Evolutionary conservation across 78 protist species (phyloP), one percentile per base, ranked within the genome.

Genomic region (Diacronema lutheri): DNA sequence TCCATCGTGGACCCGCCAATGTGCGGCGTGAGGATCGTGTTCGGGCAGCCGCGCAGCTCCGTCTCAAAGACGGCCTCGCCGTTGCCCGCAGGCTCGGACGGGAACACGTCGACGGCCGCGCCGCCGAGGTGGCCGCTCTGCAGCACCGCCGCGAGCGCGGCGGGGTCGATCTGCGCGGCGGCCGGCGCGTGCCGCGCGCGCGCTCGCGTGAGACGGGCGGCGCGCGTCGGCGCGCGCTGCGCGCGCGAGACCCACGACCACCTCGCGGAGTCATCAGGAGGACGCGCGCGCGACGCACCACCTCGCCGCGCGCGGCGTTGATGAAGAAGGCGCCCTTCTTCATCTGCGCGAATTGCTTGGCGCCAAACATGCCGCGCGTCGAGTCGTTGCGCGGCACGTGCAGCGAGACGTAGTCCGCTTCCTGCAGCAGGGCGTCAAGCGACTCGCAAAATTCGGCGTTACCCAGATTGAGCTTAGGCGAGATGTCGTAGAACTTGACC

Each of bases 1-100:
- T 96, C 98, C 78, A 86, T 91, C 12, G 98, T 96, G 25, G 94
- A 89, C 26, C 98, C 98, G 66, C 94, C 98, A 64, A 96, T 95
- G 85, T 96, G 98, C 56, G 98, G 98, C 11, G 97, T 96, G 61
- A 96, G 87, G 56, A 94, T 88, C 9, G 94, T 93, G 74, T 95
- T 96, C 56, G 92, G 94, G 80, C 90, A 83, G 61, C 89, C 89
- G 56, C 66, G 89, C 20, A 95, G 89, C 31, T 64, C 86, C 9
- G 76, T 65, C 60, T 25, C 76, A 35, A 84, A 72, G 37, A 33
- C n/a, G 29, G 50, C 9, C 61, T 40, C 69, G 20, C 90, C 87
- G 56, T 33, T 79, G 37, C 7, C 38, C 50, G 1, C 20, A 0
- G 98, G 98, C 68, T 96, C 98, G 14, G 25, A 31, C 35, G 96